Conservation (phyloP, 768 basidiomycete genomes). For the Chalciporus chontae region DNA sequence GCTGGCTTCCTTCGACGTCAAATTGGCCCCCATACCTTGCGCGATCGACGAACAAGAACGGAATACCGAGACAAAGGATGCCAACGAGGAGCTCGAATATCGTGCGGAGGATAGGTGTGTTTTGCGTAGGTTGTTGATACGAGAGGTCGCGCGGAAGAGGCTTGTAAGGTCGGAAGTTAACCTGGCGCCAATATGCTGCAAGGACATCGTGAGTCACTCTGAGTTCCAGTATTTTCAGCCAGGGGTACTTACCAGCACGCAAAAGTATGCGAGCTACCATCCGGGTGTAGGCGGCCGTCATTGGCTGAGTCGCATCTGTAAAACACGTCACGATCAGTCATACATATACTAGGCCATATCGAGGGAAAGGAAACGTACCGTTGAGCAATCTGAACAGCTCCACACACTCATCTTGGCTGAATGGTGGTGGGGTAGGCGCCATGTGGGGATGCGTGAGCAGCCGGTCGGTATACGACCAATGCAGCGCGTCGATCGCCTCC, state of each 20-base stretch:
- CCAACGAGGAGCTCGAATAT: conserved; percentile 58
- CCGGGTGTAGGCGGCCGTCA: conserved; percentile 49
- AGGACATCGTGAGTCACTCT: conserved; percentile 2
- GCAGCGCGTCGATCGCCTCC: conserved; percentile 73
- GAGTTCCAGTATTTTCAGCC: background rate
- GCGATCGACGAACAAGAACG: conserved; percentile 67
- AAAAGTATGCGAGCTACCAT: conserved; percentile 66
- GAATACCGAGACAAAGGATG: conserved; percentile 71
- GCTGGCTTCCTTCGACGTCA: conserved; percentile 58
- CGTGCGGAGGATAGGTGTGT: conserved; percentile 44
- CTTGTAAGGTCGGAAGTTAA: conserved; percentile 64
- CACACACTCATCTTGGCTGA: conserved; percentile 73
- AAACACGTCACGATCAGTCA: conserved; percentile 3
- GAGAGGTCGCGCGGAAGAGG: conserved; percentile 56
- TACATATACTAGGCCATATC: background rate
- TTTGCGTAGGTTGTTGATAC: conserved; percentile 23
- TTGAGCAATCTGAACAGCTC: conserved; percentile 62
- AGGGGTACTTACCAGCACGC: conserved; percentile 53
- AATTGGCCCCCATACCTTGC: conserved; percentile 40
- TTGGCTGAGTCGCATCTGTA: conserved; percentile 20
- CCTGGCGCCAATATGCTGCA: conserved; percentile 64
- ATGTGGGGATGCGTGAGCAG: conserved; percentile 55
- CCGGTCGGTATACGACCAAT: conserved; percentile 81
- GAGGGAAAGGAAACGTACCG: conserved; percentile 16
- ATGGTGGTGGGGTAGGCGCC: conserved; percentile 54